Base-by-base conservation (phyloP, 2,329 filamentous ascomycete species). In the Colletotrichum viniferum region DNA sequence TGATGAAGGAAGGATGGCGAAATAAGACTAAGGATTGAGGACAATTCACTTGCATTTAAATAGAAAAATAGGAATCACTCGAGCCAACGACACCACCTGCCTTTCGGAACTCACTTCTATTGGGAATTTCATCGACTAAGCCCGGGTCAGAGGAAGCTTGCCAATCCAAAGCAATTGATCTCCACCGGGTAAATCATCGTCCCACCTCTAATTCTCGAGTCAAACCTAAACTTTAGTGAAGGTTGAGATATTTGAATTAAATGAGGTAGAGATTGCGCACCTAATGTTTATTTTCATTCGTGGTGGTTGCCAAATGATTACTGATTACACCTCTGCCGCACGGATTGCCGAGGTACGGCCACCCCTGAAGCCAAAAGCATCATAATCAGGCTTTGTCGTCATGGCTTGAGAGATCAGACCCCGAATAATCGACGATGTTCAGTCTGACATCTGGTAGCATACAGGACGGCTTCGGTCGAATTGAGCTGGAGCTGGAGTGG, bases 131-230 rank as follows among this genome's bases (percentile, higher is more conserved):
- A 48, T 48, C 5, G 9, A 48, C n/a, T 13, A 48, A 6, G n/a
- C 8, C 6, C n/a, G n/a, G 43, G n/a, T 21, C 10, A 48, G 4
- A 13, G 0, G 43, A 48, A 48, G 10, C 0, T 48, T 21, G 43
- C 0, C 10, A 48, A 48, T 48, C n/a, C 10, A 48, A n/a, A 0
- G n/a, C 43, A 48, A 21, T 21, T 13, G n/a, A 21, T 48, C 43
- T n/a, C n/a, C 43, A 48, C 18, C 43, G 43, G n/a, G 10, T 21
- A n/a, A 48, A 7, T 48, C 43, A 48, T 48, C 43, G 43, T 48
- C n/a, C 10, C n/a, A n/a, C 43, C 43, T 48, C 43, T 21, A 0
- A 48, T 48, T 7, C 0, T 21, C n/a, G 5, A 13, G 0, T 0
- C 43, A 48, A 48, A 48, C 5, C n/a, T 21, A 48, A 13, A 21